Base-by-base conservation (phyloP, 2,329 filamentous ascomycete genomes). In the Anisogramma anomala region DNA sequence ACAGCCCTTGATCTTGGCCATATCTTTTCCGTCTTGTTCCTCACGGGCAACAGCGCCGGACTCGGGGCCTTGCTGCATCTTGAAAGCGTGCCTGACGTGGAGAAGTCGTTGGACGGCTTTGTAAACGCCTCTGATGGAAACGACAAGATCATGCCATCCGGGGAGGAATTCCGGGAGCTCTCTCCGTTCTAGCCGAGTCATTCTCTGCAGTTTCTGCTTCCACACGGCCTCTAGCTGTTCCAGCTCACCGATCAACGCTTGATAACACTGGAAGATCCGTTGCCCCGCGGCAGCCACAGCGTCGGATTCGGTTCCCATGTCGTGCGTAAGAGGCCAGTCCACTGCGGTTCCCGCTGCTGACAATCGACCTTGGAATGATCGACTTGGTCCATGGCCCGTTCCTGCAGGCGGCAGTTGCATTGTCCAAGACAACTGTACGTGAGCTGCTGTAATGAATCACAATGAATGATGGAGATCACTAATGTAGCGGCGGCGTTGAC, bases 1-100 rank as follows among this genome's bases (percentile, higher is more conserved):
- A 20, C 44, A 46, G 19, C 46, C 27, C 10, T 35, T 33, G 4
- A 48, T 40, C 3, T 42, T 38, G 18, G 36, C 36, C 6, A 17
- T 34, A 8, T 48, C 43, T 23, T 47, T 48, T 31, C 36, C 47
- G 18, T 48, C 43, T 18, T 38, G 43, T 40, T 48, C 46, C 26
- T 40, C 37, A 8, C 23, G 28, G 26, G 26, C 27, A 7, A 27
- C 19, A 13, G 20, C n/a, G 10, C 28, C 20, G 10, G n/a, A n/a
- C n/a, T 4, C 28, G 23, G 6, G 23, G 14, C 11, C 28, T 23
- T 14, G 2, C 9, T 11, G 7, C 6, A 25, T 11, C 2, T 5
- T n/a, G 1, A 13, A 10, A 3, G 19, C 22, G 6, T 25, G 19
- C 20, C 46, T 35, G 28, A 34, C 35, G 23, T 39, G 40, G 10